These are phyloP conservation scores for Colletotrichum falcatum DNA, from an alignment of 2,329 filamentous ascomycete genomes.

Conservation along the genomic window DNA sequence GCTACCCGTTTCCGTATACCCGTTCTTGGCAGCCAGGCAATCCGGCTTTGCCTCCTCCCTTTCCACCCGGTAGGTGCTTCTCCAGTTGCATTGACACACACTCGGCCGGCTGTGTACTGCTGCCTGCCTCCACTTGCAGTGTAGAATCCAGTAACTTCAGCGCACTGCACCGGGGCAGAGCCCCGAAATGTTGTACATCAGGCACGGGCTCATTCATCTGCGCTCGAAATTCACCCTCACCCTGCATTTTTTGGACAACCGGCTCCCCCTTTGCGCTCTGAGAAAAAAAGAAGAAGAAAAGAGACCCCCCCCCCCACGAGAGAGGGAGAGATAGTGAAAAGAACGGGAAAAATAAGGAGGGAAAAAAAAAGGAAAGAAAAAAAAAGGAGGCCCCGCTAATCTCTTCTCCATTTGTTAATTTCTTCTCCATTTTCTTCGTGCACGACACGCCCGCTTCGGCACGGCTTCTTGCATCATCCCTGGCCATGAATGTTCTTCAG, in stretches of 20 bases:
- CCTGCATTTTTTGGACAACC: background rate
- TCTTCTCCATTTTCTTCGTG: background rate
- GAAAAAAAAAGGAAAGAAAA: background rate
- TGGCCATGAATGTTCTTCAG: constrained; percentile 2
- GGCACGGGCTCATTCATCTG: constrained; percentile 29
- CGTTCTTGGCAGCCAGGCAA: constrained; percentile 29
- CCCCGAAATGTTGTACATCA: constrained; percentile 29
- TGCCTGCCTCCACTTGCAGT: no score
- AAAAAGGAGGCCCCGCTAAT: background rate
- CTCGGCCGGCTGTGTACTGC: constrained; percentile 16
- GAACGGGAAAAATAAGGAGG: no score
- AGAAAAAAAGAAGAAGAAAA: no score
- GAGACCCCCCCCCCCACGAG: no score
- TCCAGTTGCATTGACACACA: constrained; percentile 24
- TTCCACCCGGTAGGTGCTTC: background rate
- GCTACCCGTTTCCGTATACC: constrained; percentile 7
- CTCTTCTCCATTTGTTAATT: constrained; percentile 2
- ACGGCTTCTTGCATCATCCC: constrained; percentile 9
- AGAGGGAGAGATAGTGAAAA: no score
- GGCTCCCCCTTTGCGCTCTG: no score
- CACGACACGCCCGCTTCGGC: background rate
- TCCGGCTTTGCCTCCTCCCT: constrained; percentile 2
- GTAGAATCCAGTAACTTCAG: background rate
- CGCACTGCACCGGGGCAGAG: constrained; percentile 13
- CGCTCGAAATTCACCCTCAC: constrained; percentile 25